Conservation (phyloP, 257 asterid genomes). For the Penstemon eatonii region DNA sequence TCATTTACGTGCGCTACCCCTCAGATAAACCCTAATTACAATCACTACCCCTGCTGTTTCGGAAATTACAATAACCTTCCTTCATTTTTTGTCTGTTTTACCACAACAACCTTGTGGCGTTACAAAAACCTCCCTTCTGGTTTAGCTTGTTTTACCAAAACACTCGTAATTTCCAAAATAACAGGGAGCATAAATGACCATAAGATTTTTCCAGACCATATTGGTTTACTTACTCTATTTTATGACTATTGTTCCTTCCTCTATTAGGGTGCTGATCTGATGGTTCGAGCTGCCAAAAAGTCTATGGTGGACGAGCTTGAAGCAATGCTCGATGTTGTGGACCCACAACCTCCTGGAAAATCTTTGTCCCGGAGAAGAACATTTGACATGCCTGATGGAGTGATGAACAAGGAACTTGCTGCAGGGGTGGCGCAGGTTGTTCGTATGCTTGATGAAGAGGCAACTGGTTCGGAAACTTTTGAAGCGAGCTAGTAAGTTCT, state of each 20-base stretch:
- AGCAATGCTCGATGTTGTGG: conserved; percentile 94
- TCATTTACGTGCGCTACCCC: no score
- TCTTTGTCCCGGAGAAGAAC: conserved; percentile 60
- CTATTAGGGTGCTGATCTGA: conserved; percentile 73
- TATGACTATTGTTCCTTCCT: not conserved
- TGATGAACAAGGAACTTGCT: conserved; percentile 69
- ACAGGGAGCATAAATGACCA: no score
- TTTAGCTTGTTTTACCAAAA: no score
- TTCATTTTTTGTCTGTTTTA: no score
- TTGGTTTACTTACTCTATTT: not conserved
- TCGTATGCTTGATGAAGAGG: conserved; percentile 69
- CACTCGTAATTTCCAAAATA: no score
- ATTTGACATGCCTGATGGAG: conserved; percentile 79
- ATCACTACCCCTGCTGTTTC: no score
- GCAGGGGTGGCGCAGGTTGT: conserved; percentile 86
- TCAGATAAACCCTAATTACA: no score
- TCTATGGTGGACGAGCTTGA: conserved; percentile 91
- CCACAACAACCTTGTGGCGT: no score
- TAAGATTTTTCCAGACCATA: no score
- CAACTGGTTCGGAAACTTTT: conserved; percentile 44
- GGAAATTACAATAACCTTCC: no score
- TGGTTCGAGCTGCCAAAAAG: conserved; percentile 75
- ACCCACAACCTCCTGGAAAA: conserved; percentile 77
- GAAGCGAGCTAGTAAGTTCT: conserved; percentile 40
- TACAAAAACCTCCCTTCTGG: no score